Conservation (phyloP, 768 basidiomycete genomes). For the Cubamyces sp. region DNA sequence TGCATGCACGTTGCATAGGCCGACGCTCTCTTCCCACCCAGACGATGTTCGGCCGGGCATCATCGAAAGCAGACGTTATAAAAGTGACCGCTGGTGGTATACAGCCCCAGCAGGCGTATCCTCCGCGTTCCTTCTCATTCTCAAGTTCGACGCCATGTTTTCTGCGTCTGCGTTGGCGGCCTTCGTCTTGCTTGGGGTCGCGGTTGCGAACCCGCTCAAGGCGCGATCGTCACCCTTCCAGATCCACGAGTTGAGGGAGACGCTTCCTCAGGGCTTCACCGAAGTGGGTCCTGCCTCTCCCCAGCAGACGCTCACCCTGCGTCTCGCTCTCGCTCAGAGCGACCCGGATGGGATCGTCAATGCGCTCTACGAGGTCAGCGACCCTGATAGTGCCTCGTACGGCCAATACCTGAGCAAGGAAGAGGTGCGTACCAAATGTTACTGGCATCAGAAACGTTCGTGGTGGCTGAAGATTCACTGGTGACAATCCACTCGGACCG, state of each 20-base stretch:
- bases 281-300: conserved; percentile 35
- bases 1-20: too few species aligned
- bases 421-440: not conserved
- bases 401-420: conserved; percentile 4
- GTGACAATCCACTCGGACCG: not conserved
- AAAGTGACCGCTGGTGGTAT: too few species aligned
- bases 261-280: conserved; percentile 12
- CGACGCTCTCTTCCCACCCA: too few species aligned
- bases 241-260: conserved; percentile 3
- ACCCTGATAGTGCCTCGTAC: conserved; percentile 1
- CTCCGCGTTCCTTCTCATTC: too few species aligned
- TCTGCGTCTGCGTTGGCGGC: not conserved
- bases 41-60: too few species aligned
- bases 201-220: not conserved
- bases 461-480: not conserved
- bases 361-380: conserved; percentile 41
- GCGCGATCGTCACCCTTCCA: not conserved
- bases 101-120: too few species aligned
- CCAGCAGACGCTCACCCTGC: conserved; percentile 39
- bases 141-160: not conserved
- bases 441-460: not conserved
- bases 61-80: too few species aligned
- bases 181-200: not conserved
- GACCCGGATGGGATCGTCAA: conserved; percentile 42
- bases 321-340: conserved; percentile 41